Base-by-base conservation (phyloP, 1,284 basidiomycete genomes). In the Hymenochaete sp. region DNA sequence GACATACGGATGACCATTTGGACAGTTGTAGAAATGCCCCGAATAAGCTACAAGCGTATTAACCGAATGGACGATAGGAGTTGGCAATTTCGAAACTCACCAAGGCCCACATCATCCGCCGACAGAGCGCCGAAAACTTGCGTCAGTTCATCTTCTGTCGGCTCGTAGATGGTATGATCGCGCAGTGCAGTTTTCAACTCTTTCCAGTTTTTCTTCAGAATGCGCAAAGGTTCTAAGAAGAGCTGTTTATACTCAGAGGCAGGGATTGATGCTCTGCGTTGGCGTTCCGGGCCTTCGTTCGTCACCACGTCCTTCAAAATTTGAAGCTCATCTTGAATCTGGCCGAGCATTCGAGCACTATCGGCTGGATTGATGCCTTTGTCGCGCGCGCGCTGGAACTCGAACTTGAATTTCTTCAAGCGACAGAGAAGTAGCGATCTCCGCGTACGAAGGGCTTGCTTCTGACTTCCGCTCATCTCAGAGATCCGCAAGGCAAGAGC, bases 21-120 rank as follows among this genome's bases (percentile, higher is more conserved):
- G 59, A 56, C 74, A 69, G 45, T 62, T 66, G 50, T 71, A 73
- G 51, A 67, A 75, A 52, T 78, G 75, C 2, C 75, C 75, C 2
- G 61, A 61, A 35, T 69, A 62, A 2, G 55, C 71, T 75, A 38
- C 11, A 42, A 31, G 3, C 4, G 1, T 19, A 11, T 44, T 45
- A 32, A 44, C 19, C 42, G 37, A n/a, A 47, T 25, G 14, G 28
- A 31, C 14, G 28, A 31, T 31, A 10, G 14, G 14, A 31, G 28
- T 31, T 10, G 9, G 9, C 28, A 9, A 10, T 9, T 31, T 31
- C 28, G 3, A 21, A 10, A 56, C 67, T 55, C 52, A 74, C 72
- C 52, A 50, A 74, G 73, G 38, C 59, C 57, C 26, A 9, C 25
- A 10, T 18, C 28, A 7, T n/a, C 5, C 14, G 10, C 14, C 45